These are phyloP conservation scores for Starmerella geochares DNA, from an alignment of 805 yeast species.

Conservation along the genomic window DNA sequence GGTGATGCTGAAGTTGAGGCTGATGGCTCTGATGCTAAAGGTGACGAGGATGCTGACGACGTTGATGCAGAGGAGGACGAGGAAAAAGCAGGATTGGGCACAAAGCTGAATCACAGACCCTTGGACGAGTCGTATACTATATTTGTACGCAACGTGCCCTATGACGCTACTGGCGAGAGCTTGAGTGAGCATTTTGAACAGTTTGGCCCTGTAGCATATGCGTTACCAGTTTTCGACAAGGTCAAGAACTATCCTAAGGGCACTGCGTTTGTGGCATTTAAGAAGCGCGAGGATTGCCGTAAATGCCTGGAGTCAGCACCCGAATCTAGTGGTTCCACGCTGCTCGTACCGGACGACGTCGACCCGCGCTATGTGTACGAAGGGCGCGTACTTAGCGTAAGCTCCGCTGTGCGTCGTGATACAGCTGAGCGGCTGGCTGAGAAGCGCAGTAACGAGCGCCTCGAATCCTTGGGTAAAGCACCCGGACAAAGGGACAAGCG, in stretches of 20 bases:
- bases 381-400: slow-evolving; percentile 76
- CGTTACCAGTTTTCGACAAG: slow-evolving; percentile 83
- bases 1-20: slow-evolving; percentile 33
- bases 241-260: slow-evolving; percentile 83
- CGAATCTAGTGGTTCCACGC: slow-evolving; percentile 48
- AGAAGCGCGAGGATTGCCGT: slow-evolving; percentile 47
- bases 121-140: slow-evolving; percentile 41
- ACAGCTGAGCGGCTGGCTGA: slow-evolving; percentile 68
- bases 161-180: slow-evolving; percentile 77
- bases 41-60: slow-evolving; percentile 16
- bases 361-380: slow-evolving; percentile 77
- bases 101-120: slow-evolving; percentile 26
- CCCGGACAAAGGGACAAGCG: slow-evolving; percentile 74
- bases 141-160: slow-evolving; percentile 88
- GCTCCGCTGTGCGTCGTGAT: slow-evolving; percentile 78
- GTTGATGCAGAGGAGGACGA: slow-evolving; percentile 16
- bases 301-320: slow-evolving; percentile 75
- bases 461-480: slow-evolving; percentile 67
- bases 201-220: slow-evolving; percentile 85
- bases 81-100: slow-evolving; percentile 21
- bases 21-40: slow-evolving; percentile 32
- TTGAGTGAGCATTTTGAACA: slow-evolving; percentile 65
- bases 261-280: slow-evolving; percentile 88
- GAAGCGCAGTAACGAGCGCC: slow-evolving; percentile 60
- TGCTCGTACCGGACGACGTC: slow-evolving; percentile 85